Evolutionary conservation across 2,329 filamentous ascomycete genomes (phyloP).

Genomic region (Amylocarpus encephaloides): DNA sequence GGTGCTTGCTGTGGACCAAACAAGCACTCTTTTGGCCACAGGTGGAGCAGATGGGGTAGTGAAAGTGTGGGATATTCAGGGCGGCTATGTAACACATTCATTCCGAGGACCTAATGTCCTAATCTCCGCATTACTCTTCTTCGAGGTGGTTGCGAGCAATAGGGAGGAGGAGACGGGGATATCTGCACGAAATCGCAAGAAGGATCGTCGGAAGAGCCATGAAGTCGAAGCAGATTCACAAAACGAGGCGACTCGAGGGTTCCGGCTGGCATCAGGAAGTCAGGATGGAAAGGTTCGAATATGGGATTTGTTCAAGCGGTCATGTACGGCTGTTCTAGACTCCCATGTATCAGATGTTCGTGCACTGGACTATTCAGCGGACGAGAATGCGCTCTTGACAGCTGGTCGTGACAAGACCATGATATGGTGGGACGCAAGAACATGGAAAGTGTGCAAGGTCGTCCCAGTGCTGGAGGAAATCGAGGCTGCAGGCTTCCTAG

Average conservation of each 20-base stretch:
- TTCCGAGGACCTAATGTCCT: conserved; percentile 90
- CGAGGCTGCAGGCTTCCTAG: conserved; percentile 76
- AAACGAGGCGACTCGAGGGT: conserved; percentile 49
- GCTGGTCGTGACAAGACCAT: conserved; percentile 89
- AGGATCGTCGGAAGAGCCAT: conserved; percentile 36
- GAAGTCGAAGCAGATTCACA: conserved; percentile 41
- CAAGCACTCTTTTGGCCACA: conserved; percentile 83
- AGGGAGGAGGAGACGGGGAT: conserved; percentile 34
- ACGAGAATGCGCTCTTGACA: conserved; percentile 71
- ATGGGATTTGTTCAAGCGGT: conserved; percentile 85
- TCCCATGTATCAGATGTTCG: conserved; percentile 96
- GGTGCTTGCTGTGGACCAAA: conserved; percentile 76
- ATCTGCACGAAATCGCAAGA: conserved; percentile 40
- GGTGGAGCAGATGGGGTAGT: conserved; percentile 89
- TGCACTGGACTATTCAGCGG: conserved; percentile 70
- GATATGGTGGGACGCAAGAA: conserved; percentile 81
- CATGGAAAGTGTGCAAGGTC: conserved; percentile 76
- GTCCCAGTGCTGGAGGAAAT: conserved; percentile 80
- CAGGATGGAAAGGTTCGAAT: conserved; percentile 90
- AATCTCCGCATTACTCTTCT: conserved; percentile 86
- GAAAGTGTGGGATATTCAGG: conserved; percentile 93
- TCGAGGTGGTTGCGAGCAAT: conserved; percentile 56
- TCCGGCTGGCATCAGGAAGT: conserved; percentile 80
- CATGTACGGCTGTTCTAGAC: conserved; percentile 71
- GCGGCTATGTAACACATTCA: conserved; percentile 88